phyloP scores from a whole-genome alignment of 495 filamentous ascomycete species.

The Achaetomiella virescens region DNA sequence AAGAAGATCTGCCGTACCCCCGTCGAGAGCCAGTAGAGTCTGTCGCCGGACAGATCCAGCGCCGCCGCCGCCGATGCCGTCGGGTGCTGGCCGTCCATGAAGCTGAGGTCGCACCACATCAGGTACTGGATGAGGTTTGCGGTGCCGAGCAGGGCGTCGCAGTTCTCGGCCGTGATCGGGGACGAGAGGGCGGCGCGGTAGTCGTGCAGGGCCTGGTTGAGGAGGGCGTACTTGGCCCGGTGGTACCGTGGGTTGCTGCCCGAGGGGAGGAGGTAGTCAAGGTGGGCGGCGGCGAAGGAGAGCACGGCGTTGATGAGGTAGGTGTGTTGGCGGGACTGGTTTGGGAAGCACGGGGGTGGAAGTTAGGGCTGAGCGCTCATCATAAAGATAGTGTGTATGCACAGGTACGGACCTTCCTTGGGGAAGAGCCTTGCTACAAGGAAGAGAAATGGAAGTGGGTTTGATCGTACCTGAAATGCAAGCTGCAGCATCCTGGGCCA shows the following conservation, averaged over 20 bases:
- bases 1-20: slow-evolving; percentile 28
- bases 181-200: slow-evolving; percentile 18
- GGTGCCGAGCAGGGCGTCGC: slow-evolving; percentile 31
- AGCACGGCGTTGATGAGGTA: slow-evolving; percentile 26
- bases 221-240: slow-evolving; percentile 17
- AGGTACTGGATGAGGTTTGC: slow-evolving; percentile 24
- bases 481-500: slow-evolving; percentile 26
- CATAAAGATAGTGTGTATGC: not conserved
- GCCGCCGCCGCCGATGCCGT: not conserved
- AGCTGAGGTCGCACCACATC: slow-evolving; percentile 23
- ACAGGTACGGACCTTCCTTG: no score
- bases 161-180: slow-evolving; percentile 32
- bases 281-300: slow-evolving; percentile 23
- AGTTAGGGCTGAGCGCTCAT: not conserved
- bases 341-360: not conserved
- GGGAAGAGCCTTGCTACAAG: not conserved
- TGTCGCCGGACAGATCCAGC: slow-evolving; percentile 19
- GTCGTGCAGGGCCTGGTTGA: slow-evolving; percentile 14
- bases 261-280: slow-evolving; percentile 14
- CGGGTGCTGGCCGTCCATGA: slow-evolving; percentile 11
- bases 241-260: slow-evolving; percentile 14
- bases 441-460: not conserved
- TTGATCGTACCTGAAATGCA: slow-evolving; percentile 12
- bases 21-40: slow-evolving; percentile 20
- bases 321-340: slow-evolving; percentile 15